These are phyloP conservation scores for Acer negundo DNA, from an alignment of 345 rosid species.

Conservation along the genomic window DNA sequence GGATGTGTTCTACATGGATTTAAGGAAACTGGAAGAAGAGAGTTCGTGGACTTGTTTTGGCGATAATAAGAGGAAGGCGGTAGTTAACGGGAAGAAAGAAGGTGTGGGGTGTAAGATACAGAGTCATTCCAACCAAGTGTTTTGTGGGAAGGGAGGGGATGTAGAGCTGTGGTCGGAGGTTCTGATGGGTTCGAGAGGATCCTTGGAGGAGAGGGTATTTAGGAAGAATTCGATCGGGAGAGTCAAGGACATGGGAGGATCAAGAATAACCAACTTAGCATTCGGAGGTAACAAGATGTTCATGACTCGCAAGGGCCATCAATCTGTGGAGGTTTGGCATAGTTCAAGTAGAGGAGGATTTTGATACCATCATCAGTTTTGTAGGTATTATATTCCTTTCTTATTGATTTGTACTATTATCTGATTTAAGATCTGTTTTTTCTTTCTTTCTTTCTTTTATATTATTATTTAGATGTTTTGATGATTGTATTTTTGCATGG, in stretches of 20 bases:
- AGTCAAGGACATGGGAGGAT: slow-evolving; percentile 53
- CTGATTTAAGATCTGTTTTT: slow-evolving; percentile 28
- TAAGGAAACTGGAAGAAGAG: slow-evolving; percentile 57
- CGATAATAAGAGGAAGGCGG: slow-evolving; percentile 43
- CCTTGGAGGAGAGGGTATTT: slow-evolving; percentile 52
- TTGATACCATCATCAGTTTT: too few relatives aligned
- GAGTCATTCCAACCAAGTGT: slow-evolving; percentile 79
- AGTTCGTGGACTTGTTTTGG: slow-evolving; percentile 72
- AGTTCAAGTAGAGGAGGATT: slow-evolving; percentile 29
- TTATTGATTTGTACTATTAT: not conserved
- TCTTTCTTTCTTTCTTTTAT: too few relatives aligned
- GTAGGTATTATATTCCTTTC: too few relatives aligned
- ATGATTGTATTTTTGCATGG: not conserved
- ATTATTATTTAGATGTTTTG: not conserved
- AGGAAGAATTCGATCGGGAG: slow-evolving; percentile 74
- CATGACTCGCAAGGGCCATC: slow-evolving; percentile 67
- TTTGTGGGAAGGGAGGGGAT: slow-evolving; percentile 66
- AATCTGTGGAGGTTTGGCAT: slow-evolving; percentile 87
- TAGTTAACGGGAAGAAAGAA: slow-evolving; percentile 65
- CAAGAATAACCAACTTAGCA: slow-evolving; percentile 58
- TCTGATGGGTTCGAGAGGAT: slow-evolving; percentile 29
- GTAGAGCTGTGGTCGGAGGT: slow-evolving; percentile 90
- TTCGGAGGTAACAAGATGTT: slow-evolving; percentile 94
- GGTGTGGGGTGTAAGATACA: slow-evolving; percentile 79
- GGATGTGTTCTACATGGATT: slow-evolving; percentile 61